Evolutionary conservation across 140 eudicot species (phyloP), one percentile per base, ranked within the genome.

Genomic region (Flaveria floridana): DNA sequence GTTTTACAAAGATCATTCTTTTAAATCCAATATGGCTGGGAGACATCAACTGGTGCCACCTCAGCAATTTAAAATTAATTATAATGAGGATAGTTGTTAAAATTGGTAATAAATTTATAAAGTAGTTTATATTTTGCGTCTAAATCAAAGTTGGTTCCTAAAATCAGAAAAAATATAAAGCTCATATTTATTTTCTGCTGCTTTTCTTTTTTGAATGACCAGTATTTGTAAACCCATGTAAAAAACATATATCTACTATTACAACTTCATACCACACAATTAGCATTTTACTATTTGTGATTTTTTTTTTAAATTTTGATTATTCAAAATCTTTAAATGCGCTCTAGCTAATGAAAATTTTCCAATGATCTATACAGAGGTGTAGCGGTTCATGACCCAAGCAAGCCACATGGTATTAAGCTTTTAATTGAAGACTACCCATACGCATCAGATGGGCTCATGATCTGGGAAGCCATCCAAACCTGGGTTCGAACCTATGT

Each of bases 391-490:
- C 92, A 86, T 9, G 99, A 94, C 78, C 77, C 87, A 69, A 88
- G 87, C 30, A 85, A 94, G 78, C 95, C 95, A 39, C 91, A 91
- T 62, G 97, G 99, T 21, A 37, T 94, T 12, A 88, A 73, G 76
- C 97, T 94, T 12, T 15, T 88, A 3, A 75, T 94, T 2, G 92
- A 94, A 78, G 99, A 94, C 82, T 94, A 94, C 78, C 99, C 99
- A 0, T 94, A 94, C 28, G 99, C 99, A 14, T 42, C 96, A 20
- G 99, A 94, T 20, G 99, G 99, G 71, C 95, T 94, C 47, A 73
- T 94, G 79, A 87, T 91, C 5, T 94, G 99, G 99, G 82, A 79
- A 26, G 92, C 99, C 19, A 88, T 88, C 13, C 87, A 94, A 72
- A 84, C 81, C 19, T 90, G 96, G 97, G 92, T 94, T 41, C 83